Evolutionary conservation across 148 eudicot species (phyloP).

Genomic region (Silene conica): DNA sequence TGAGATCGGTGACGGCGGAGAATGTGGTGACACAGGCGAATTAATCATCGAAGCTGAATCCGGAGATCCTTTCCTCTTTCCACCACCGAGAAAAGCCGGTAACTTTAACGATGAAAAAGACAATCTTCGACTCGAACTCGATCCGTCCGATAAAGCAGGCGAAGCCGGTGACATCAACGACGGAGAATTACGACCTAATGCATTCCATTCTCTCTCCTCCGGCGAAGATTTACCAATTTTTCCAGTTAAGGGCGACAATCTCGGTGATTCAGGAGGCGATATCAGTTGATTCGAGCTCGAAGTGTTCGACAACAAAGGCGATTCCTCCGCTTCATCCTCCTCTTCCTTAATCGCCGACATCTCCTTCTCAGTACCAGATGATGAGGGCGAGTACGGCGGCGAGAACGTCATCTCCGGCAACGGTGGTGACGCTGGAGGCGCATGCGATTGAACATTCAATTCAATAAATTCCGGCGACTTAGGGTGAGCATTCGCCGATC

Average conservation of each 20-base stretch:
- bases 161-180: slow-evolving; percentile 12
- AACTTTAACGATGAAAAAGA: slow-evolving; percentile 30
- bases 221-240: slow-evolving; percentile 26
- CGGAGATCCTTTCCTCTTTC: slow-evolving; percentile 30
- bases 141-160: slow-evolving; percentile 18
- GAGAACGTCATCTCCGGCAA: slow-evolving; percentile 37
- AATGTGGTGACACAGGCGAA: slow-evolving; percentile 34
- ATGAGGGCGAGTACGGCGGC: slow-evolving; percentile 36
- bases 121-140: slow-evolving; percentile 27
- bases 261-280: slow-evolving; percentile 40
- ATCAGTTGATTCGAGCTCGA: slow-evolving; percentile 32
- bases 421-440: slow-evolving; percentile 30
- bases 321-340: slow-evolving; percentile 39
- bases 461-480: slow-evolving; percentile 70
- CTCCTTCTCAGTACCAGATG: slow-evolving; percentile 41
- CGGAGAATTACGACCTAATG: slow-evolving; percentile 25
- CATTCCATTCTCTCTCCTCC: slow-evolving; percentile 34
- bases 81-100: slow-evolving; percentile 36
- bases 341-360: slow-evolving; percentile 32
- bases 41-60: slow-evolving; percentile 24
- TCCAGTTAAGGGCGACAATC: slow-evolving; percentile 32
- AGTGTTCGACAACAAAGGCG: slow-evolving; percentile 36
- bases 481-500: slow-evolving; percentile 34
- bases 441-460: slow-evolving; percentile 27
- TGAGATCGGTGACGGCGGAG: slow-evolving; percentile 30